A percentile compares a stretch with the other conserved stretches of the same genome.
Evolutionary conservation across 768 basidiomycete species (phyloP).

Genomic region (Lactarius quietus): DNA sequence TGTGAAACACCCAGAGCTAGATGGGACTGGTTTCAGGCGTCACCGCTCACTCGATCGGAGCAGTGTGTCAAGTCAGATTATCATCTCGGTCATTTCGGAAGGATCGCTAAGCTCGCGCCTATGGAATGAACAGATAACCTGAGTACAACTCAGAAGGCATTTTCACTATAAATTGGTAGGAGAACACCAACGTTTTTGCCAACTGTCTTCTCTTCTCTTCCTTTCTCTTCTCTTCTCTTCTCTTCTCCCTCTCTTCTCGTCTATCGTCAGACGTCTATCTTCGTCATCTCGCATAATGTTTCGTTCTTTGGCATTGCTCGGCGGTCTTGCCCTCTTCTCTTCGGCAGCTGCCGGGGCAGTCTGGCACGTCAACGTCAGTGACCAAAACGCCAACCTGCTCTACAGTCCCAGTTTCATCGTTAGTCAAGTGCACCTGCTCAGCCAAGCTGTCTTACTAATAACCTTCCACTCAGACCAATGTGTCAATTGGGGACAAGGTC

Average conservation of each 20-base stretch:
- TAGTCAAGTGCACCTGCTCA: neutral
- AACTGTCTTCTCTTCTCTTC: neutral
- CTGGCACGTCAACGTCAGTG: constrained; percentile 12
- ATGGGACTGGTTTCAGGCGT: too few relatives aligned
- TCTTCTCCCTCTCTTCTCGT: neutral
- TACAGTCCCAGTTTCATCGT: constrained; percentile 16
- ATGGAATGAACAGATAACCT: neutral
- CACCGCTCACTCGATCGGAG: neutral
- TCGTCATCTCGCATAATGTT: constrained; percentile 2
- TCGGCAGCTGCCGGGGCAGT: neutral
- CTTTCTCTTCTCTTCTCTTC: too few relatives aligned
- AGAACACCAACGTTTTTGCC: neutral
- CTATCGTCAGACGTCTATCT: too few relatives aligned
- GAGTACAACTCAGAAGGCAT: neutral
- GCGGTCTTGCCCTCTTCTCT: constrained; percentile 6
- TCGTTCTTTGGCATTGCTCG: neutral
- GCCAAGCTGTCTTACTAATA: neutral
- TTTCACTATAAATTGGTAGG: neutral
- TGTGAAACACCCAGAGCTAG: neutral
- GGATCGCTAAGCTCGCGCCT: neutral
- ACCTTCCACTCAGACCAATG: constrained; percentile 8
- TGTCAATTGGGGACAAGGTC: constrained; percentile 28
- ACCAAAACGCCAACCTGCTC: neutral
- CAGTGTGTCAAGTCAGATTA: neutral
- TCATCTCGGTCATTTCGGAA: neutral